These are phyloP conservation scores for Aspergillus sojae DNA, from an alignment of 2,329 filamentous ascomycete species.

Conservation along the genomic window DNA sequence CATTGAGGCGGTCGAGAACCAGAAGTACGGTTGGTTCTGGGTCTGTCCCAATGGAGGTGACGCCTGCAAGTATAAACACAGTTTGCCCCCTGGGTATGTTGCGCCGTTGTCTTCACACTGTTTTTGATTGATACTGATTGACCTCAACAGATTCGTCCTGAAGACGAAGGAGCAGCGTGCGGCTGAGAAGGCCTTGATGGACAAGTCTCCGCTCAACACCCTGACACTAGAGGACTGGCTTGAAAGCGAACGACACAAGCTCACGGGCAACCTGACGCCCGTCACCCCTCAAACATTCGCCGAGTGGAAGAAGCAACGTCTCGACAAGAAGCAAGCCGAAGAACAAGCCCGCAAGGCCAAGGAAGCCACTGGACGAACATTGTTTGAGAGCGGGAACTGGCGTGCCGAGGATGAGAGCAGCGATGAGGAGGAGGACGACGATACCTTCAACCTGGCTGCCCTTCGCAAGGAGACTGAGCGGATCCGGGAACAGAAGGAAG, in stretches of 20 bases:
- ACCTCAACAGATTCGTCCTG: constrained; percentile 73
- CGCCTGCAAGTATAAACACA: constrained; percentile 98
- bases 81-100: constrained; percentile 86
- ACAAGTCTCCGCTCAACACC: constrained; percentile 93
- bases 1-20: constrained; percentile 94
- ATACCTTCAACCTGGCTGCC: constrained; percentile 76
- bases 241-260: constrained; percentile 93
- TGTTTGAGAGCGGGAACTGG: constrained; percentile 98
- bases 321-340: constrained; percentile 95
- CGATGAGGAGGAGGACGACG: constrained; percentile 62
- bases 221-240: constrained; percentile 96
- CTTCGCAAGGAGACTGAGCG: constrained; percentile 83
- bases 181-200: constrained; percentile 91
- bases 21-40: constrained; percentile 99
- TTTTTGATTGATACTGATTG: constrained; percentile 17
- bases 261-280: constrained; percentile 87
- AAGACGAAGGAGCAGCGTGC: constrained; percentile 98
- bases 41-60: constrained; percentile 93
- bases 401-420: constrained; percentile 65
- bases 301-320: constrained; percentile 93
- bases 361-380: constrained; percentile 89
- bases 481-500: constrained; percentile 73
- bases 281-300: constrained; percentile 91
- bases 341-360: constrained; percentile 87
- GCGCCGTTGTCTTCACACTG: neutral